Base-by-base conservation (phyloP, 352 stramenopile genomes). In the Nothophytophthora sp. region DNA sequence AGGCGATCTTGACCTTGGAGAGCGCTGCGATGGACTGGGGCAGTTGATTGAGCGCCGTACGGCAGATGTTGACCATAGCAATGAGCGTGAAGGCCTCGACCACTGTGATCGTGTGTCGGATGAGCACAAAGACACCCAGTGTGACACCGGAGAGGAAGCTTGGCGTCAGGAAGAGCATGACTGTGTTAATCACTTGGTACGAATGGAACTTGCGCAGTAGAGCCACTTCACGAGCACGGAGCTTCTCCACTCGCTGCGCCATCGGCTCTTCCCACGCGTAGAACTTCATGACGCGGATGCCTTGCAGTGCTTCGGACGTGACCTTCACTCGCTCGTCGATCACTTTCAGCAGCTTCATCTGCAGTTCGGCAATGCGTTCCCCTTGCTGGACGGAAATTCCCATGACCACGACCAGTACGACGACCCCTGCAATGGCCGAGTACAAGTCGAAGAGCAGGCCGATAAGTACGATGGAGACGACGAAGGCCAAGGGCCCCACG, bases 261-360 rank as follows among this genome's bases (percentile, higher is more conserved):
- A 81, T 45, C 5, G 63, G 60, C 1, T 63, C 47, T 40, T 84
- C 72, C 86, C 86, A 97, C 20, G 75, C 83, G 51, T 96, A 95
- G 54, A 96, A 88, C 47, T 96, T 97, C 35, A 97, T 76, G 44
- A 86, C 83, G 22, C 86, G 70, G 30, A 97, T 92, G 1, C 90
- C 92, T 15, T 84, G 60, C 1, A 98, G 67, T 22, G 95, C 81
- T 63, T 98, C 92, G 38, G 92, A 96, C 25, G 93, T 92, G 48
- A 97, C 76, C 59, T 97, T 96, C 9, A 98, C 86, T 5, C 95
- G 76, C 12, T 87, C 62, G 10, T 72, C 68, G 4, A 96, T 86
- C 11, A 69, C 43, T 20, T 55, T 28, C 0, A 71, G 41, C 0
- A 71, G 35, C 11, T 29, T 19, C 7, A 34, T 46, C 33, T 67